A percentile compares a stretch with the other conserved stretches of the same genome.
phyloP scores from a whole-genome alignment of 495 filamentous ascomycete species.

The Evansstolkia leycettana region DNA sequence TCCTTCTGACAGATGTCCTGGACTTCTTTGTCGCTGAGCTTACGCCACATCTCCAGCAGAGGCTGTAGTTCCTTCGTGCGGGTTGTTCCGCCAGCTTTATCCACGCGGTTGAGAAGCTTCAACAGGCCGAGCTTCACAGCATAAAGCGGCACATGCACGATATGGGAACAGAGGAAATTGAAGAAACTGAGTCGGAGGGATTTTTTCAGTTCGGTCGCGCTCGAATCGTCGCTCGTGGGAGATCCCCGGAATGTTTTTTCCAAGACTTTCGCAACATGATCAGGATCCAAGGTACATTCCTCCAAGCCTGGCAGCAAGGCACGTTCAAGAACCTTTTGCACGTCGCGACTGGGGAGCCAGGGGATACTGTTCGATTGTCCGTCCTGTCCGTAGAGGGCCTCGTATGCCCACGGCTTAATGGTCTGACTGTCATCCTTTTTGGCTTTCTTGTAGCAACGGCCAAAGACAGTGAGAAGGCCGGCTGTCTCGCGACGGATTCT shows the following conservation, averaged over 20 bases:
- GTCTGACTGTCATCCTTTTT: slow-evolving; percentile 19
- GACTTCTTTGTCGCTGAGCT: slow-evolving; percentile 30
- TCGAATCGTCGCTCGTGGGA: slow-evolving; percentile 18
- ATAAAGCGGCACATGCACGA: slow-evolving; percentile 50
- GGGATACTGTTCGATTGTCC: slow-evolving; percentile 35
- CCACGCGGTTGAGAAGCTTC: slow-evolving; percentile 52
- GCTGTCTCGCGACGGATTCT: slow-evolving; percentile 65
- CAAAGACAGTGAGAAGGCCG: slow-evolving; percentile 40
- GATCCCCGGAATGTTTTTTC: slow-evolving; percentile 41
- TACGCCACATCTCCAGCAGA: slow-evolving; percentile 51
- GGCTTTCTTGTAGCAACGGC: slow-evolving; percentile 33
- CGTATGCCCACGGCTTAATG: slow-evolving; percentile 33
- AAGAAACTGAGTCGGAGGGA: slow-evolving; percentile 51
- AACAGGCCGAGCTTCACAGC: slow-evolving; percentile 58
- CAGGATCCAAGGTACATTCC: slow-evolving; percentile 67
- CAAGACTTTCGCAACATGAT: slow-evolving; percentile 48
- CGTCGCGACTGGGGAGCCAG: slow-evolving; percentile 47
- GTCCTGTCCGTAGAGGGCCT: slow-evolving; percentile 45
- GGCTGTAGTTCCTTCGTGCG: slow-evolving; percentile 61
- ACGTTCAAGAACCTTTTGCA: slow-evolving; percentile 45
- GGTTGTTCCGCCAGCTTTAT: slow-evolving; percentile 52
- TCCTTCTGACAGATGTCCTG: slow-evolving; percentile 38
- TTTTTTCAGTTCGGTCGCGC: slow-evolving; percentile 50
- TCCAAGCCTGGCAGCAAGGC: slow-evolving; percentile 61
- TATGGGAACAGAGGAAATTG: slow-evolving; percentile 64